Percentiles rank a stretch among this genome's conserved stretches.
Evolutionary conservation across 2,329 filamentous ascomycete genomes (phyloP).

Genomic region (Phaeoacremonium minimum): DNA sequence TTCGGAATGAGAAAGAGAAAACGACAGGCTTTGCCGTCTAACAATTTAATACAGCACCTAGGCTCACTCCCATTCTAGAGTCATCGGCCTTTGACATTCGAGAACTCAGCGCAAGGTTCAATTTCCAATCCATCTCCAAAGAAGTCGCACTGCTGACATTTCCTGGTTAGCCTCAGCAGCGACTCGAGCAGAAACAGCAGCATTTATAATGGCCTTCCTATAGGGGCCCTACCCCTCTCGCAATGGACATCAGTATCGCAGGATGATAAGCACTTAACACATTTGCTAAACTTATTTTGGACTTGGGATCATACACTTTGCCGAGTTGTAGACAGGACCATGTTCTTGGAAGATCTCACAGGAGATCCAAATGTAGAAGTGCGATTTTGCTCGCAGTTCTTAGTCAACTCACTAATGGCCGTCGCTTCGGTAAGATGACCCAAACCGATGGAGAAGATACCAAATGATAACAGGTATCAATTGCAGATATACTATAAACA

Average conservation of each 20-base stretch:
- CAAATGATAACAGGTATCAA: too few relatives aligned
- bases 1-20: too few relatives aligned
- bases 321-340: constrained; percentile 9
- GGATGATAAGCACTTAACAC: constrained; percentile 10
- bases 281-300: constrained; percentile 15
- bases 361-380: background rate
- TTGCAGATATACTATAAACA: too few relatives aligned
- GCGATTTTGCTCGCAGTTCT: constrained; percentile 16
- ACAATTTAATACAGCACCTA: too few relatives aligned
- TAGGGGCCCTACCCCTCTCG: constrained; percentile 11
- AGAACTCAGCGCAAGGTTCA: too few relatives aligned
- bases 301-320: constrained; percentile 15
- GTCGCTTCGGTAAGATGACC: constrained; percentile 12
- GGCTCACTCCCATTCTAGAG: too few relatives aligned
- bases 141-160: too few relatives aligned
- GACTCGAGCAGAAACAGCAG: background rate
- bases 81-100: too few relatives aligned
- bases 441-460: too few relatives aligned
- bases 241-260: constrained; percentile 13
- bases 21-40: too few relatives aligned
- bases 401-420: constrained; percentile 17
- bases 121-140: too few relatives aligned
- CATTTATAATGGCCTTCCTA: background rate
- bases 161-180: too few relatives aligned
- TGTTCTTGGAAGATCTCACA: constrained; percentile 11